These are phyloP conservation scores for Phytophthora hybrid DNA, from an alignment of 352 stramenopile genomes.

Conservation along the genomic window DNA sequence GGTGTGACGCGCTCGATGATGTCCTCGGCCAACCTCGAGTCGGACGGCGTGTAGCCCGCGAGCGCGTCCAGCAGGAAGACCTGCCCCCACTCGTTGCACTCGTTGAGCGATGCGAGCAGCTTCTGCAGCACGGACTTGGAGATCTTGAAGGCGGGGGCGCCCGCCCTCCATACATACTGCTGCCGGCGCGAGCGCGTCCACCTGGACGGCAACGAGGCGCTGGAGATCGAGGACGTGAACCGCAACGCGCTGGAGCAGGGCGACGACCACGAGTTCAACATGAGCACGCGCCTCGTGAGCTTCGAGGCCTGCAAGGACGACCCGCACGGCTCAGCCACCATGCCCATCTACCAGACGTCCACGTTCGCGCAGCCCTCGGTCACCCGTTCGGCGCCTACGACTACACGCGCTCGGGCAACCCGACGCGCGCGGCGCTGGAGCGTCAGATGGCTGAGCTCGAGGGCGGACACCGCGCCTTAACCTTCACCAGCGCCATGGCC, in stretches of 20 bases:
- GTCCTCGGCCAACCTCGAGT: no score
- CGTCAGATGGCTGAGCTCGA: conserved; percentile 90
- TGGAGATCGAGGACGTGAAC: conserved; percentile 51
- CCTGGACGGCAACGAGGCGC: conserved; percentile 78
- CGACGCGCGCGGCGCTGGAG: conserved; percentile 94
- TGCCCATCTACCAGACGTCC: conserved; percentile 94
- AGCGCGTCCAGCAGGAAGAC: conserved; percentile 98
- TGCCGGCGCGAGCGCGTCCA: conserved; percentile 67
- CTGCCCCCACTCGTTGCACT: conserved; percentile 99
- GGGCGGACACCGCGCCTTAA: conserved; percentile 79
- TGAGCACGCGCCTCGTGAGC: conserved; percentile 78
- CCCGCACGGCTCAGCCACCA: conserved; percentile 89
- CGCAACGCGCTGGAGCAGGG: conserved; percentile 44
- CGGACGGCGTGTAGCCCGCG: conserved; percentile 95
- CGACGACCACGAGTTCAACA: conserved; percentile 58
- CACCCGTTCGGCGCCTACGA: conserved; percentile 93
- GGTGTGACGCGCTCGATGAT: no score
- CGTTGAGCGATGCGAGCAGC: conserved; percentile 97
- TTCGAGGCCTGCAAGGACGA: conserved; percentile 91
- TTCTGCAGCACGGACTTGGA: conserved; percentile 98
- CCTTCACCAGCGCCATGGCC: conserved; percentile 96
- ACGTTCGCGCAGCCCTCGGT: conserved; percentile 92
- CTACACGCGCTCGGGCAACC: conserved; percentile 95
- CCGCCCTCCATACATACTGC: no score
- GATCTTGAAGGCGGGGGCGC: conserved; percentile 92